phyloP scores from a whole-genome alignment of 2,329 filamentous ascomycete genomes.

The Colletotrichum filicis region DNA sequence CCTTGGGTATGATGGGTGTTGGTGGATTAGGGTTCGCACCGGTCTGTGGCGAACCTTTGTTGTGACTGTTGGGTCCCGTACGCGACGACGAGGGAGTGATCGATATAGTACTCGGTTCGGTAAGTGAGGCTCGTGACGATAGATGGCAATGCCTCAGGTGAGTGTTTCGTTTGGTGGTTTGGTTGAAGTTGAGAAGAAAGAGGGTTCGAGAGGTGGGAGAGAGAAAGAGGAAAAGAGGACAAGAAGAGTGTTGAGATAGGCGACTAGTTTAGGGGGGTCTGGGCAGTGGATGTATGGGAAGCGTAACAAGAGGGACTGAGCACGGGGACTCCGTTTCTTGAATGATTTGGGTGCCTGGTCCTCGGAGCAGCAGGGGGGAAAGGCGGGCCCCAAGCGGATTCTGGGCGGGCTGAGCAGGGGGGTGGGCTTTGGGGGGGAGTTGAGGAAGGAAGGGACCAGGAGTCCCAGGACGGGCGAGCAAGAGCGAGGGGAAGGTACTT shows the following conservation, averaged over 20 bases:
- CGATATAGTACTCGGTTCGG: background rate
- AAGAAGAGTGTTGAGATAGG: slow-evolving; percentile 20
- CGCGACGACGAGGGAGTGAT: background rate
- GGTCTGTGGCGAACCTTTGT: background rate
- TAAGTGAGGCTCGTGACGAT: slow-evolving; percentile 25
- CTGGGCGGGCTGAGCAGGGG: slow-evolving; percentile 30
- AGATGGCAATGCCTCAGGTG: slow-evolving; percentile 10
- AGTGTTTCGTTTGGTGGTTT: slow-evolving; percentile 22
- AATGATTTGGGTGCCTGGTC: slow-evolving; percentile 33
- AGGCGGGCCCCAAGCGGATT: slow-evolving; percentile 31
- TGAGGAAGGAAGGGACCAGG: background rate
- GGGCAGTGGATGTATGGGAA: slow-evolving; percentile 27
- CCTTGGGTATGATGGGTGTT: slow-evolving; percentile 10
- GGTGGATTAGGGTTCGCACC: slow-evolving; percentile 7
- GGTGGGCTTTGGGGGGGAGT: background rate
- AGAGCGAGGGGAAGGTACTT: background rate
- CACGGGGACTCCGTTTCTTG: slow-evolving; percentile 33
- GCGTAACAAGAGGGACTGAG: slow-evolving; percentile 17
- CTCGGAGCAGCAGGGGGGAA: slow-evolving; percentile 25
- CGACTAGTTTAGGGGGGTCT: slow-evolving; percentile 16
- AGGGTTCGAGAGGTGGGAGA: slow-evolving; percentile 32
- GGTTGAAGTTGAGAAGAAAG: slow-evolving; percentile 1
- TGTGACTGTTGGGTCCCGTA: background rate
- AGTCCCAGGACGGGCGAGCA: background rate
- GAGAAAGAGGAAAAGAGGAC: background rate